Percentiles rank a stretch among this genome's conserved stretches.
These are phyloP conservation scores for Fusarium gaditjirri DNA, from an alignment of 2,329 filamentous ascomycete genomes.

Conservation along the genomic window DNA sequence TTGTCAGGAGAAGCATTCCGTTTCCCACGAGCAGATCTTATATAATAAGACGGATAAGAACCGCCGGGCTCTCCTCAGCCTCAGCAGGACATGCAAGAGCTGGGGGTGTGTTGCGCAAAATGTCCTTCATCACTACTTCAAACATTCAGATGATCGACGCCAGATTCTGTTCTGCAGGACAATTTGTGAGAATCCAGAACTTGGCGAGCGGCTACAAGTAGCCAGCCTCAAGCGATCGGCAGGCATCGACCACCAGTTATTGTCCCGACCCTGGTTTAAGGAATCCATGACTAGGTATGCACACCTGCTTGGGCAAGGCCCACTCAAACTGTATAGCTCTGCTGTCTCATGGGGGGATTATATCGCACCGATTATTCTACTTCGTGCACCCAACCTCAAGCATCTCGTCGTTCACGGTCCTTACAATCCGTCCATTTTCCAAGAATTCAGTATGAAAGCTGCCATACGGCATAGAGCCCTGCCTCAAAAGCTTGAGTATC, in stretches of 20 bases:
- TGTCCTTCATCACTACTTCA: slow-evolving; percentile 20
- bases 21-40: background rate
- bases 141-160: background rate
- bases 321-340: background rate
- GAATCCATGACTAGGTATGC: background rate
- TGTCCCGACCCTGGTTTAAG: background rate
- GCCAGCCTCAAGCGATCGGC: background rate
- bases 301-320: background rate
- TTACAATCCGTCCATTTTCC: background rate
- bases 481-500: background rate
- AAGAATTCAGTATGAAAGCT: background rate
- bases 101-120: slow-evolving; percentile 2
- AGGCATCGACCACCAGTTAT: too few relatives aligned
- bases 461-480: background rate
- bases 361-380: background rate
- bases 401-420: background rate
- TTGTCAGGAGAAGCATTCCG: background rate
- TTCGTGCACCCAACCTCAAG: background rate
- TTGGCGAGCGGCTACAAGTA: background rate
- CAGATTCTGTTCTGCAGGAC: slow-evolving; percentile 3
- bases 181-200: background rate
- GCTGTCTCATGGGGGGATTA: background rate
- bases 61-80: background rate
- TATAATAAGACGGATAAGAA: background rate
- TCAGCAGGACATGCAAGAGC: background rate